Evolutionary conservation across 2,329 filamentous ascomycete species (phyloP).

Genomic region (Nothophaeocryptopus gaeumannii): DNA sequence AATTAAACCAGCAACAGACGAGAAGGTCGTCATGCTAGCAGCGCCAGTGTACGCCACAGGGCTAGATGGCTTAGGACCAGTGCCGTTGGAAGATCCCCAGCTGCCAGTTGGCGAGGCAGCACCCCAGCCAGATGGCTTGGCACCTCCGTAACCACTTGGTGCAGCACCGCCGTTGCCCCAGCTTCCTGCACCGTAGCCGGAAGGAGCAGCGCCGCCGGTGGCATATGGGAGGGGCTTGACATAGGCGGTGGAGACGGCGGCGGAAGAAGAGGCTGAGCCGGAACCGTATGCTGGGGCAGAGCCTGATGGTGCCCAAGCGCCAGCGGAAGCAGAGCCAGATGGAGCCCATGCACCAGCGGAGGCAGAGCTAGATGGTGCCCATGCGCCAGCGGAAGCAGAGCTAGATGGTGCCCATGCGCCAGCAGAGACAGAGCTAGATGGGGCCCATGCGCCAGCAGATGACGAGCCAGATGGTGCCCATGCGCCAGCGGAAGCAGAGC

Average conservation of each 20-base stretch:
- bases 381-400: not conserved
- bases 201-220: not conserved
- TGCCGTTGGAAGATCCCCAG: not conserved
- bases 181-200: not conserved
- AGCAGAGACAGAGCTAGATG: not conserved
- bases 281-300: not conserved
- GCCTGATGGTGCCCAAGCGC: no score
- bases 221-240: not conserved
- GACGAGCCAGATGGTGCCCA: not conserved
- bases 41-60: constrained; percentile 4
- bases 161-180: not conserved
- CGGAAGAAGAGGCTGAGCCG: not conserved
- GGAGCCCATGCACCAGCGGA: no score
- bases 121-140: not conserved
- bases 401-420: not conserved
- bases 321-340: not conserved
- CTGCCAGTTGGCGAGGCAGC: not conserved
- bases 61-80: not conserved
- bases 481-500: not conserved
- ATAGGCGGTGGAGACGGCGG: not conserved
- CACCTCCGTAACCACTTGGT: not conserved
- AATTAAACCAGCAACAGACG: not conserved
- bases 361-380: not conserved
- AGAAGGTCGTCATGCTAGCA: constrained; percentile 5
- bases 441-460: not conserved